Evolutionary conservation across 768 basidiomycete species (phyloP), one percentile per base, ranked within the genome.

Genomic region (Phylloporus sp.): DNA sequence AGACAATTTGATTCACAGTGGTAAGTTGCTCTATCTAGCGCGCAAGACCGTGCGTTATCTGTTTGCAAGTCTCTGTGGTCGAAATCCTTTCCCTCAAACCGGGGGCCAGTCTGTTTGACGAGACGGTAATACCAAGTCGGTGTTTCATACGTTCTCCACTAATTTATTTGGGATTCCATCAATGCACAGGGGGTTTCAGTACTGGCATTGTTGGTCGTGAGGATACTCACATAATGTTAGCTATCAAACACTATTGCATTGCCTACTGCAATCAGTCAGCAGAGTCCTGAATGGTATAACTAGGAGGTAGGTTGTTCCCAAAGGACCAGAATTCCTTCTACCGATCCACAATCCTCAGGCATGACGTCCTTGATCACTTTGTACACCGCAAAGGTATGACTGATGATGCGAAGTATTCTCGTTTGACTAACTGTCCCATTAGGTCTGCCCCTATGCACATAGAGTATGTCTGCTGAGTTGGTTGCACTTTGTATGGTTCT

Each of bases 371-470:
- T 20, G 22, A 64, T 77, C 43, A 79, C 77, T 13, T 65, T 78
- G 38, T 79, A 79, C 60, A 70, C 74, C 10, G 74, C 78, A 9
- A 77, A 76, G 70, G 79, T 79, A 49, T 2, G 60, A n/a, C 22
- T 23, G 15, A 46, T 8, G 3, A 29, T 29, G 15, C 9, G 31
- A 20, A 34, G 8, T 18, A 16, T 44, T 15, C 7, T 31, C 1
- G 7, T 16, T 28, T n/a, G 8, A 36, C 49, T 54, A 22, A 60
- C 29, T 28, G 9, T 10, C 7, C 16, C 23, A 13, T 7, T 42
- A 84, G 82, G 64, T 76, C 42, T 85, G 81, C 64, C 82, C 82
- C 1, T 83, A 71, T 59, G 80, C 82, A 6, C 82, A 84, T 6
- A 69, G 82, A 57, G 81, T 81, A 62, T 2, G 70, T 60, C 36